These are phyloP conservation scores for Achlya hypogyna DNA, from an alignment of 352 stramenopile species.

Conservation along the genomic window DNA sequence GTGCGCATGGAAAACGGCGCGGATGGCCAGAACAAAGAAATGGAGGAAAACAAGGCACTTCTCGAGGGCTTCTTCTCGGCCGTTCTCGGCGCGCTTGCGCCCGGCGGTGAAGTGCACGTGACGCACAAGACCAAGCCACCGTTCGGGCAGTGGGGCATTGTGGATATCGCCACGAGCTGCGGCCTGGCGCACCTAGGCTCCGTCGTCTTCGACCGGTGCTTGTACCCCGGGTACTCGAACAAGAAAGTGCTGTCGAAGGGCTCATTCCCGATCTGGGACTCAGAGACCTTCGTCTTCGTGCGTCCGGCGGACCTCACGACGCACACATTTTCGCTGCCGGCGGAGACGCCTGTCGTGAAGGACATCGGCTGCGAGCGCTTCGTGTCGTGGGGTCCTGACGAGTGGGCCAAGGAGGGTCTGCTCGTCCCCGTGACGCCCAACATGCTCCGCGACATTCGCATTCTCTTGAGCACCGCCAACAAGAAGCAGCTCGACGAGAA, in stretches of 20 bases:
- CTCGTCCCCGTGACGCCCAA: not conserved
- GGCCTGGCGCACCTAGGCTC: slow-evolving; percentile 50
- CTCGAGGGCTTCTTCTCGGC: slow-evolving; percentile 84
- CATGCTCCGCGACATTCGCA: slow-evolving; percentile 1
- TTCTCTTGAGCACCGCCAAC: slow-evolving; percentile 6
- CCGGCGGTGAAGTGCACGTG: slow-evolving; percentile 87
- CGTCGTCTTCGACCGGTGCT: slow-evolving; percentile 89
- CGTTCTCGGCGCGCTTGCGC: slow-evolving; percentile 59
- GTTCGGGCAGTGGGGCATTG: slow-evolving; percentile 80
- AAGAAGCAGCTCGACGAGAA: slow-evolving; percentile 21
- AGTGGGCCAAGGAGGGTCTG: not conserved
- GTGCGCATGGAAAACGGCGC: slow-evolving; percentile 82
- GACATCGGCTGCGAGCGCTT: not conserved
- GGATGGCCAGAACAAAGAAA: slow-evolving; percentile 95
- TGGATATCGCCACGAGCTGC: slow-evolving; percentile 43
- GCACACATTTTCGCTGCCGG: not conserved
- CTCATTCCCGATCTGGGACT: slow-evolving; percentile 22
- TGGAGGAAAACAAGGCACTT: slow-evolving; percentile 89
- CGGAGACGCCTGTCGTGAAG: no score
- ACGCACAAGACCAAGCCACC: slow-evolving; percentile 96
- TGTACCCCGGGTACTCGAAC: slow-evolving; percentile 92
- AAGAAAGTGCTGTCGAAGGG: slow-evolving; percentile 88
- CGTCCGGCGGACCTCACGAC: not conserved
- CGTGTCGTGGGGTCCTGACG: not conserved
- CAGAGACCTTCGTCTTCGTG: slow-evolving; percentile 7